Evolutionary conservation across 371 early-diverging fungal species (phyloP).

Genomic region (Apophysomyces elegans): DNA sequence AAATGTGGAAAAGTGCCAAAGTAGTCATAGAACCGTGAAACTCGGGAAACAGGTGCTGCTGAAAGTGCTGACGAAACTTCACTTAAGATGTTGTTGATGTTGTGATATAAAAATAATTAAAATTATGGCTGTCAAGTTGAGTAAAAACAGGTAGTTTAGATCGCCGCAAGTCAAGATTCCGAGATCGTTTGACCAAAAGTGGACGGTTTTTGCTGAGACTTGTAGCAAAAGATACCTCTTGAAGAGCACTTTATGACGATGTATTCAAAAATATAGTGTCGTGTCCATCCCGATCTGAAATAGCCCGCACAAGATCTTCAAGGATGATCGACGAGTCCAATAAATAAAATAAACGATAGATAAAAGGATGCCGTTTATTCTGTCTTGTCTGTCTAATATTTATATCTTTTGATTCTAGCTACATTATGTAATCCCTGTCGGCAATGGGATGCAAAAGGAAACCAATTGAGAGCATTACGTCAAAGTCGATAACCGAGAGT

Average conservation of each 20-base stretch:
- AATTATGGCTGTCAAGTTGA: background rate
- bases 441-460: too few relatives aligned
- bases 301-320: too few relatives aligned
- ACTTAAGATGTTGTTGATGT: background rate
- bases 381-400: too few relatives aligned
- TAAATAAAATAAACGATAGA: too few relatives aligned
- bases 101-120: background rate
- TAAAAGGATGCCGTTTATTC: too few relatives aligned
- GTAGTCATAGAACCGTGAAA: background rate
- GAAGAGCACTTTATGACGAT: background rate
- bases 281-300: too few relatives aligned
- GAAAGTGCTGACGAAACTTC: background rate
- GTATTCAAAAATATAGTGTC: background rate
- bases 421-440: too few relatives aligned
- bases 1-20: background rate
- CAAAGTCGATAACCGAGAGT: too few relatives aligned
- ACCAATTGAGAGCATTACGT: too few relatives aligned
- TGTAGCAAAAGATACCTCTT: slow-evolving; percentile 1
- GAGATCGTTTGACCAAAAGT: background rate
- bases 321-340: too few relatives aligned
- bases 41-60: background rate
- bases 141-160: background rate
- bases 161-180: background rate
- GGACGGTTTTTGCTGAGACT: background rate
- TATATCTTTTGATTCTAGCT: too few relatives aligned